Evolutionary conservation across 1,139 yeast species (phyloP).

Genomic region (Pichia norvegensis): DNA sequence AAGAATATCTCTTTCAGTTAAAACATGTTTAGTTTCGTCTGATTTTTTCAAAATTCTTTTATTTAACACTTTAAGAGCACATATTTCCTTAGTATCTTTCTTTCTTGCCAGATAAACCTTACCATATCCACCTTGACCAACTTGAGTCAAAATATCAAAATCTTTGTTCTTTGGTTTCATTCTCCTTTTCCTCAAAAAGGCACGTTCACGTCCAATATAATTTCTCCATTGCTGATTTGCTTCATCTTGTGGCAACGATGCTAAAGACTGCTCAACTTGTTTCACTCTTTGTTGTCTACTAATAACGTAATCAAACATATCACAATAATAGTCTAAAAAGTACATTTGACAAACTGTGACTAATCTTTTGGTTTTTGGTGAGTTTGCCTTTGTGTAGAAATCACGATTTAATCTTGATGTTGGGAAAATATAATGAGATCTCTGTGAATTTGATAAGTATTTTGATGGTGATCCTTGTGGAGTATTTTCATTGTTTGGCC

Average conservation of each 20-base stretch:
- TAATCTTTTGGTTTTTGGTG: constrained; percentile 73
- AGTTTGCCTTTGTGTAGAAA: constrained; percentile 52
- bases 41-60: constrained; percentile 79
- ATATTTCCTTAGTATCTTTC: constrained; percentile 88
- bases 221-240: constrained; percentile 70
- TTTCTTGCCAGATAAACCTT: constrained; percentile 93
- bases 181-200: constrained; percentile 77
- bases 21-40: constrained; percentile 91
- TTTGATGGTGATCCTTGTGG: constrained; percentile 18
- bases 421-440: constrained; percentile 15
- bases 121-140: constrained; percentile 99
- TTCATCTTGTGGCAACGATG: constrained; percentile 40
- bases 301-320: constrained; percentile 87
- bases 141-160: constrained; percentile 93
- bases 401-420: constrained; percentile 37
- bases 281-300: constrained; percentile 72
- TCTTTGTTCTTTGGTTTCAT: constrained; percentile 90
- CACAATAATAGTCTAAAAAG: constrained; percentile 92
- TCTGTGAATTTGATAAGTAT: constrained; percentile 18
- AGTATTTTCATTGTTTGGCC: constrained; percentile 31
- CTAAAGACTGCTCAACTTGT: constrained; percentile 54
- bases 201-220: constrained; percentile 79
- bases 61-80: constrained; percentile 89
- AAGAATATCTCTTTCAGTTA: constrained; percentile 92
- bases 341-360: constrained; percentile 76